Base-by-base conservation (phyloP, 306 rosid species). In the Casuarina cunninghamiana region DNA sequence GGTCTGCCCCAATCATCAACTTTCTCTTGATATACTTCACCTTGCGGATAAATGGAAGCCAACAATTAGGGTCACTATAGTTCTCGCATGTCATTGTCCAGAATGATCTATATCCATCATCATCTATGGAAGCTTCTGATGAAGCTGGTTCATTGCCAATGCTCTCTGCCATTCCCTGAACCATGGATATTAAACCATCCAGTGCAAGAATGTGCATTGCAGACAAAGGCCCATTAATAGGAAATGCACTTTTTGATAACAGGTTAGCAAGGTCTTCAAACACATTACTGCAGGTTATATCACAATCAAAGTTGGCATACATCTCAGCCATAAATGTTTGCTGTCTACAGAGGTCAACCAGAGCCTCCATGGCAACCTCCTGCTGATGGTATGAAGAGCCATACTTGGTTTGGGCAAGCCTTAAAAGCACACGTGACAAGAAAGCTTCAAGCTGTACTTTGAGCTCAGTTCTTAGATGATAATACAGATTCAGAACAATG, bases 1-100 rank as follows among this genome's bases (percentile, higher is more conserved):
- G 97, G 85, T 95, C 99, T 37, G 99, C 99, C 83, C 99, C 97
- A 73, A 95, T 89, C 99, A 93, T 95, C 84, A 95, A 80, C 81
- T 95, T 93, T 84, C 97, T 93, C 82, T 95, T 95, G 81, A 95
- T 88, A 84, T 88, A 88, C 86, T 95, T 95, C 85, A 86, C 88
- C 72, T 93, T 85, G 72, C 90, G 97, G 75, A 86, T 89, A 87
- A 91, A 95, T 67, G 96, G 90, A 80, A 95, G 91, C 97, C 97
- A 95, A 44, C 83, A 84, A 88, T 80, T 86, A 81, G 97, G 96
- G 83, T 95, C 99, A 19, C 86, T 78, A 72, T 95, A 95, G 82
- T 90, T 89, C 69, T 93, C 96, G 63, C 99, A 95, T 80, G 87
- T 90, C 62, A 95, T 97, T 93, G 89, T 89, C 97, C 99, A 95